phyloP scores from a whole-genome alignment of 2,329 filamentous ascomycete genomes.

The Hypoxylon sp. region DNA sequence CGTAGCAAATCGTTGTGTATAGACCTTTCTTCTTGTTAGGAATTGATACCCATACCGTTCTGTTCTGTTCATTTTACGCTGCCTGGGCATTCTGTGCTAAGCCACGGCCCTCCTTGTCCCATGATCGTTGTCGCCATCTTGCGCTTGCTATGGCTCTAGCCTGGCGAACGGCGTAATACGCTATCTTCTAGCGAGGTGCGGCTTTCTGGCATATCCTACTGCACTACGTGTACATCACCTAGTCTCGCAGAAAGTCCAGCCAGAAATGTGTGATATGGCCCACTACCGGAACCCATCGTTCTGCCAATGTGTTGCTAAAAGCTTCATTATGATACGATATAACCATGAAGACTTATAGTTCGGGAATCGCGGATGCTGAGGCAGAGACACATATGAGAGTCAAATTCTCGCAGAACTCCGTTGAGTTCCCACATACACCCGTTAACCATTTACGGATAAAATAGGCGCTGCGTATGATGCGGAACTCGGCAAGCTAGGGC shows the following conservation, averaged over 20 bases:
- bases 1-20: conserved; percentile 5
- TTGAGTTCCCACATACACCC: not conserved
- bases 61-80: not conserved
- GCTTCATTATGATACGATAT: not conserved
- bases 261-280: not conserved
- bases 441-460: not conserved
- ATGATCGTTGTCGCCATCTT: not conserved
- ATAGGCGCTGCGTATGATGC: not conserved
- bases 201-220: not conserved
- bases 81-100: not conserved
- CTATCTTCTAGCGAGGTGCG: not conserved
- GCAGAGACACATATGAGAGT: not conserved
- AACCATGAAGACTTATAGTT: not conserved
- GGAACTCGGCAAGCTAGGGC: not conserved
- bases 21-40: not conserved
- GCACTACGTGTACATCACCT: not conserved
- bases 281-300: not conserved
- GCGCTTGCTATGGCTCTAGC: not conserved
- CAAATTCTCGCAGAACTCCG: not conserved
- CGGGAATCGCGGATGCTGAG: not conserved
- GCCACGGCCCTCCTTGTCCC: not conserved
- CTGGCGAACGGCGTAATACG: not conserved
- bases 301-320: not conserved
- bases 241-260: too few relatives aligned
- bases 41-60: conserved; percentile 10